These are phyloP conservation scores for Platanus orientalis DNA, from an alignment of 164 flowering plant species.

Conservation along the genomic window DNA sequence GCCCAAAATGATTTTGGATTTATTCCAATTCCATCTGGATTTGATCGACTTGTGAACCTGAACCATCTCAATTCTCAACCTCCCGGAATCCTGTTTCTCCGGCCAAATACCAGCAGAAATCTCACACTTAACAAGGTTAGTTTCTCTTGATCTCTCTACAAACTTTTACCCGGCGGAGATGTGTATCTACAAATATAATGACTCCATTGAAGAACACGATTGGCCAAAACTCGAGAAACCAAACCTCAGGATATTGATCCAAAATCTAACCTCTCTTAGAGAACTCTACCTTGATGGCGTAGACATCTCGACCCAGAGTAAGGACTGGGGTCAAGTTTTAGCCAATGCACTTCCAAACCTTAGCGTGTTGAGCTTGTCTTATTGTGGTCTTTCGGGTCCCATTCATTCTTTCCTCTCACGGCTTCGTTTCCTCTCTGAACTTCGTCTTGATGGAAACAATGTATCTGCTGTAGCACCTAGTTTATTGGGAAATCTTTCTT, in stretches of 20 bases:
- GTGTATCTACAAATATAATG: not conserved
- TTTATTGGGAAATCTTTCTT: slow-evolving; percentile 11
- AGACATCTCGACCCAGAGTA: not conserved
- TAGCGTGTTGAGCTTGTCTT: slow-evolving; percentile 7
- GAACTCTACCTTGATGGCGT: slow-evolving; percentile 15
- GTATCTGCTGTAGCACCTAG: no score
- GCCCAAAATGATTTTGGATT: slow-evolving; percentile 21
- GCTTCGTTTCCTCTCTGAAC: not conserved
- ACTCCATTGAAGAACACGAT: slow-evolving; percentile 8
- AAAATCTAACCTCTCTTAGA: not conserved
- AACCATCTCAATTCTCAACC: slow-evolving; percentile 24
- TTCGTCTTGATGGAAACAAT: no score
- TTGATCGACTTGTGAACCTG: slow-evolving; percentile 15
- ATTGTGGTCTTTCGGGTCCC: slow-evolving; percentile 4
- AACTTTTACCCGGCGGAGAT: not conserved
- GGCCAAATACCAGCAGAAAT: slow-evolving; percentile 21
- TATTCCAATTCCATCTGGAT: slow-evolving; percentile 17
- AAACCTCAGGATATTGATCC: no score
- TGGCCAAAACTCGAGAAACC: no score
- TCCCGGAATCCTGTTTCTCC: slow-evolving; percentile 15
- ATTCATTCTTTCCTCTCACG: not conserved
- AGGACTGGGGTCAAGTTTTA: not conserved
- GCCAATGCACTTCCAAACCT: slow-evolving; percentile 1
- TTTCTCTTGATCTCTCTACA: slow-evolving; percentile 16
- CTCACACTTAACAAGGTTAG: slow-evolving; percentile 17